These are phyloP conservation scores for Penicillium aurantiogriseum DNA, from an alignment of 2,329 filamentous ascomycete species.

Conservation along the genomic window DNA sequence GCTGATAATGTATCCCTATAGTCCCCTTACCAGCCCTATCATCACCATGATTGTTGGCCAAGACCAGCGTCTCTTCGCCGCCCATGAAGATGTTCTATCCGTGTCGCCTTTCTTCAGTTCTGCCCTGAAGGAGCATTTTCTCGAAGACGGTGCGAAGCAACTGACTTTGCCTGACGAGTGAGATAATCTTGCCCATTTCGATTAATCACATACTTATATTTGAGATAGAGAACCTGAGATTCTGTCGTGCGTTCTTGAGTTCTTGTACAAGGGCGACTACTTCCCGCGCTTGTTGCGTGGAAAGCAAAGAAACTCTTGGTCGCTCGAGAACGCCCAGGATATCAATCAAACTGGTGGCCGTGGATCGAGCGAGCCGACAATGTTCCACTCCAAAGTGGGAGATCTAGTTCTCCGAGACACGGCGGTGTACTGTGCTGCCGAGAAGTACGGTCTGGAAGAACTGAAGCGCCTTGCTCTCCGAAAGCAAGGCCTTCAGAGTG, in stretches of 20 bases:
- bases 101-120: conserved; percentile 81
- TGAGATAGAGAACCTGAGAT: conserved; percentile 75
- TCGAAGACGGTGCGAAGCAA: conserved; percentile 69
- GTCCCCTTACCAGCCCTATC: conserved; percentile 66
- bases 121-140: conserved; percentile 69
- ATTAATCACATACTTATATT: conserved; percentile 2
- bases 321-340: conserved; percentile 72
- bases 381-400: conserved; percentile 71
- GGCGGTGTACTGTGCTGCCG: conserved; percentile 88
- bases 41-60: conserved; percentile 80
- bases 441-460: conserved; percentile 86
- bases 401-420: conserved; percentile 86
- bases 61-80: conserved; percentile 88
- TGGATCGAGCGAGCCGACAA: conserved; percentile 69
- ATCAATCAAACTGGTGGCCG: conserved; percentile 57
- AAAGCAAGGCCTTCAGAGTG: conserved; percentile 91
- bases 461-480: conserved; percentile 87
- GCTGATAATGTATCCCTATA: conserved; percentile 26
- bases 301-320: conserved; percentile 82
- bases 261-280: conserved; percentile 96
- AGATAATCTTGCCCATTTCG: conserved; percentile 6
- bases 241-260: conserved; percentile 91
- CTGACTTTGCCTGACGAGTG: conserved; percentile 69
- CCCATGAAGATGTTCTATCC: conserved; percentile 87
- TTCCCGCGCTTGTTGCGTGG: conserved; percentile 84